Percentiles rank a stretch among this genome's conserved stretches.
Conservation (phyloP, 148 eudicot genomes). For the Polygonum maritimum region DNA sequence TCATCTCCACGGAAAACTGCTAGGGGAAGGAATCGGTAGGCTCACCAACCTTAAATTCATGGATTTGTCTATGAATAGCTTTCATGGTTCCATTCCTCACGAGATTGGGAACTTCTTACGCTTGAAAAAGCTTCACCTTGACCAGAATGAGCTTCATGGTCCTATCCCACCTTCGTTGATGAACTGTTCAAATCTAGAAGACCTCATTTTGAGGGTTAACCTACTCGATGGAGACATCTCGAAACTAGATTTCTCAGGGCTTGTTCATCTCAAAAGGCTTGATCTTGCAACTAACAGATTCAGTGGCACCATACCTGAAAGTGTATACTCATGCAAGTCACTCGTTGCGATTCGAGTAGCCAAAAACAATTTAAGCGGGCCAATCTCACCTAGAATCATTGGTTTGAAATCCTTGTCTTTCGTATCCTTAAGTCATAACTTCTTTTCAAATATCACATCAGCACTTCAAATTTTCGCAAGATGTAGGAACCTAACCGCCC, state of each 20-base stretch:
- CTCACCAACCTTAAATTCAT: not conserved
- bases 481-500: conserved; percentile 53
- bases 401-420: conserved; percentile 52
- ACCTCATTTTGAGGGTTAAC: conserved; percentile 61
- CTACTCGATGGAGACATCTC: conserved; percentile 54
- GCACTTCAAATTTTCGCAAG: conserved; percentile 40
- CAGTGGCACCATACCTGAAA: conserved; percentile 49
- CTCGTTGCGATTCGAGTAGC: conserved; percentile 63
- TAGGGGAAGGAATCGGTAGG: not conserved
- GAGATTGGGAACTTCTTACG: conserved; percentile 46
- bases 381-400: not conserved
- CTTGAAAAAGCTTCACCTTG: conserved; percentile 52
- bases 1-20: not conserved
- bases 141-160: conserved; percentile 52
- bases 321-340: conserved; percentile 59
- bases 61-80: not conserved
- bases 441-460: conserved; percentile 45
- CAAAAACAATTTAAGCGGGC: conserved; percentile 23
- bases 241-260: conserved; percentile 53
- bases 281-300: conserved; percentile 70
- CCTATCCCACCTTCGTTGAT: conserved; percentile 46
- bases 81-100: conserved; percentile 45
- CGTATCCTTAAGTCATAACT: conserved; percentile 58
- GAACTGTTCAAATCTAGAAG: conserved; percentile 50
- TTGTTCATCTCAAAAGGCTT: conserved; percentile 17